Percentiles rank a stretch among this genome's conserved stretches.
phyloP scores from a whole-genome alignment of 1,284 basidiomycete genomes.

The Microbotryum scabiosae region DNA sequence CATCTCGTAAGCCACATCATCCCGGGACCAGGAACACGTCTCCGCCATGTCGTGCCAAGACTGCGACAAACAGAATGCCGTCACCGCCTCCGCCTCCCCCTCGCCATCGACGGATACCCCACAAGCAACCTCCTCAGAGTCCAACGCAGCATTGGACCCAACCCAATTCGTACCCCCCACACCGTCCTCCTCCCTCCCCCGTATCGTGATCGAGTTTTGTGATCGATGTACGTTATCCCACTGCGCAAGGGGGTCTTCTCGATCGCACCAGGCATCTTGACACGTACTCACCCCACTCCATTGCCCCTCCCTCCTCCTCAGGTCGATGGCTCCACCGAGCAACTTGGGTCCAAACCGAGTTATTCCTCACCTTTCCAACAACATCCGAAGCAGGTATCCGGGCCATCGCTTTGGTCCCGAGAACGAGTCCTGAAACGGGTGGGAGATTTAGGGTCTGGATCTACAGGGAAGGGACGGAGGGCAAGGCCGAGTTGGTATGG shows the following conservation, averaged over 20 bases:
- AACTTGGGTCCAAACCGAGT: constrained; percentile 76
- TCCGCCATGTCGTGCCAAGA: neutral
- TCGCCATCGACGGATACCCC: neutral
- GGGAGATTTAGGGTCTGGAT: constrained; percentile 85
- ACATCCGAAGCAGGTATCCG: constrained; percentile 45
- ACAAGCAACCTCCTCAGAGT: neutral
- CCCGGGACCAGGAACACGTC: too few relatives aligned
- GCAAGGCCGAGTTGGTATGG: constrained; percentile 35
- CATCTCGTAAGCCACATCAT: too few relatives aligned
- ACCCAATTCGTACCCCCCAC: neutral
- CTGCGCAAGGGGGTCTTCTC: neutral
- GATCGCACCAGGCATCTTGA: neutral
- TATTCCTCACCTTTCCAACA: constrained; percentile 71
- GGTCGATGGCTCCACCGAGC: constrained; percentile 63
- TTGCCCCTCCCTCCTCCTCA: constrained; percentile 10
- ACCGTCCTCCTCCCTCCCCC: constrained; percentile 20
- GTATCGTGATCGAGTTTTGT: constrained; percentile 67
- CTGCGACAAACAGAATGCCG: neutral
- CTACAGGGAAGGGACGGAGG: constrained; percentile 32
- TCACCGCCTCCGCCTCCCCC: neutral
- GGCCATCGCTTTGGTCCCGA: constrained; percentile 61
- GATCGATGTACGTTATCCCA: constrained; percentile 52
- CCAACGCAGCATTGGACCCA: neutral
- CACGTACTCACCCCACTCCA: neutral
- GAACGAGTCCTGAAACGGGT: constrained; percentile 68